Evolutionary conservation across 2,329 filamentous ascomycete genomes (phyloP).

Genomic region (Talaromyces sp.): DNA sequence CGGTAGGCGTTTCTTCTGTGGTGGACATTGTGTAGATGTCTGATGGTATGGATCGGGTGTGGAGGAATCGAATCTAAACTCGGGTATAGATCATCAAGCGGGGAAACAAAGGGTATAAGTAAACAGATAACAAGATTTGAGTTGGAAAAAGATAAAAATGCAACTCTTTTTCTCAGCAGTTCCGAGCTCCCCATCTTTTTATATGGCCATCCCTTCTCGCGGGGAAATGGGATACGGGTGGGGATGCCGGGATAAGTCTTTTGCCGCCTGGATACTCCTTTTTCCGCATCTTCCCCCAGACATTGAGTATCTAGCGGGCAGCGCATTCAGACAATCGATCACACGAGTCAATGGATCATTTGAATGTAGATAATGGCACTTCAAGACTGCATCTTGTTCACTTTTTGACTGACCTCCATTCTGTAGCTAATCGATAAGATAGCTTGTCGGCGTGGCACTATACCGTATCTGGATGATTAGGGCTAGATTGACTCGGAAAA

Average conservation of each 20-base stretch:
- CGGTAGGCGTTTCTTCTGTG: slow-evolving; percentile 22
- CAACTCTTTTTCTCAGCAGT: not conserved
- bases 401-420: not conserved
- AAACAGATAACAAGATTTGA: not conserved
- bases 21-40: slow-evolving; percentile 4
- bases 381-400: not conserved
- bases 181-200: slow-evolving; percentile 1
- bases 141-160: not conserved
- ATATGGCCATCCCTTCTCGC: slow-evolving; percentile 2
- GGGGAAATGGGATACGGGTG: slow-evolving; percentile 4
- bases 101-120: not conserved
- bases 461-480: not conserved
- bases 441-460: not conserved
- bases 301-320: not conserved
- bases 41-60: not conserved
- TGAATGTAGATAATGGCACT: not conserved
- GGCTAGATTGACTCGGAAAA: not conserved
- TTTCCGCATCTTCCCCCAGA: not conserved
- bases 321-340: not conserved
- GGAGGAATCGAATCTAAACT: not conserved
- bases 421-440: not conserved
- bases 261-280: slow-evolving; percentile 12
- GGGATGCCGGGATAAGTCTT: slow-evolving; percentile 14
- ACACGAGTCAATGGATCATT: not conserved
- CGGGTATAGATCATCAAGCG: not conserved